Evolutionary conservation across 345 rosid genomes (phyloP).

Genomic region (Hibiscus tridactylites): DNA sequence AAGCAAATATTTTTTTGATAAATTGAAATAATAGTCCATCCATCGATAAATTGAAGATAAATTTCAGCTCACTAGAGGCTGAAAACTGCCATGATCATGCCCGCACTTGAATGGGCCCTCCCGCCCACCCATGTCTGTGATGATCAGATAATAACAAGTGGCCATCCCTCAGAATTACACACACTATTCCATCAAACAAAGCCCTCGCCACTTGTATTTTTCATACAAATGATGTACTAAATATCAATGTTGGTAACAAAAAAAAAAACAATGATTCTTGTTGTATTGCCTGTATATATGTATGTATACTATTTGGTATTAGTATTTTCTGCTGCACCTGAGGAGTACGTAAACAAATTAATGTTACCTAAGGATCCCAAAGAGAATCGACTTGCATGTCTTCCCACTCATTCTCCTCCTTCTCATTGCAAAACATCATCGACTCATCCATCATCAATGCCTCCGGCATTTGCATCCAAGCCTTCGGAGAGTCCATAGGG

Average conservation of each 20-base stretch:
- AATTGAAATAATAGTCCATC: too few species aligned
- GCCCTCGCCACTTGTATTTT: background rate
- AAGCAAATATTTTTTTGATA: too few species aligned
- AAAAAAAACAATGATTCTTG: background rate
- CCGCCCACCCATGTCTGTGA: background rate
- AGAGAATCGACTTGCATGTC: slow-evolving; percentile 11
- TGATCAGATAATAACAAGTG: background rate
- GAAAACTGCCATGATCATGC: background rate
- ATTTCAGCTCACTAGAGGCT: background rate
- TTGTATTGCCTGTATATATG: background rate
- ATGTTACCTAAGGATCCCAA: slow-evolving; percentile 12
- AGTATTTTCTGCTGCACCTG: background rate
- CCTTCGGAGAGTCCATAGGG: slow-evolving; percentile 67
- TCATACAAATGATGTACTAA: background rate
- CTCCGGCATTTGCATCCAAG: slow-evolving; percentile 51
- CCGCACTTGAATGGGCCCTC: background rate
- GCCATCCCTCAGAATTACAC: background rate
- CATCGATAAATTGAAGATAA: background rate
- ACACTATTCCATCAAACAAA: background rate
- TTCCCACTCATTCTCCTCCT: slow-evolving; percentile 10
- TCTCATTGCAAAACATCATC: slow-evolving; percentile 3
- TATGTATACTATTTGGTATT: background rate
- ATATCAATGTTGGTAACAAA: background rate
- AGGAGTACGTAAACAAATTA: background rate
- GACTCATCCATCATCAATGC: slow-evolving; percentile 13